Percentiles rank a stretch among this genome's conserved stretches.
Conservation (phyloP, 768 basidiomycete species). For the Dentipellis sp. region DNA sequence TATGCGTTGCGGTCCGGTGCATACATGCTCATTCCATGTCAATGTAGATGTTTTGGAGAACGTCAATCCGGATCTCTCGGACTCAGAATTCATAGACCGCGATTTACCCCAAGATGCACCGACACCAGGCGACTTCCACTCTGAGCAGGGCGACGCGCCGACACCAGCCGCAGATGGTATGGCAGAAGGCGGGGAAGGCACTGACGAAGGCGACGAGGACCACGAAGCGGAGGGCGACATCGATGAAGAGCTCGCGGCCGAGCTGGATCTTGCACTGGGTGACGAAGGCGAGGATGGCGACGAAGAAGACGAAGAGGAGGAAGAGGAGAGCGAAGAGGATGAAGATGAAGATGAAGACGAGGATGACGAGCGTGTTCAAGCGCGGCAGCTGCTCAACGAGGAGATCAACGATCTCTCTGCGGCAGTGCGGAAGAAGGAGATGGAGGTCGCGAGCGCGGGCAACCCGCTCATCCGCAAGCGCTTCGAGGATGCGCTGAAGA, state of each 20-base stretch:
- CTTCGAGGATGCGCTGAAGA: conserved; percentile 88
- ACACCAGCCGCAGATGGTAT: conserved; percentile 44
- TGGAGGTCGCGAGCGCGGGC: conserved; percentile 71
- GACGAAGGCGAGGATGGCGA: conserved; percentile 55
- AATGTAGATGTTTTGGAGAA: conserved; percentile 73
- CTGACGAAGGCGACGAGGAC: conserved; percentile 40
- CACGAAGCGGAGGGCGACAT: conserved; percentile 69
- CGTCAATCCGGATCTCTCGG: conserved; percentile 84
- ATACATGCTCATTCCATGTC: not conserved
- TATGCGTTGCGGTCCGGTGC: not conserved
- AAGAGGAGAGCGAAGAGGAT: conserved; percentile 47
- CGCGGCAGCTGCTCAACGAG: conserved; percentile 73
- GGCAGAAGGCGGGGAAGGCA: conserved; percentile 50
- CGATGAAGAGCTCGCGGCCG: conserved; percentile 82
- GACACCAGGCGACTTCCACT: conserved; percentile 52
- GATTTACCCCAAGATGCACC: conserved; percentile 52
- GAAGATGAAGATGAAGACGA: conserved; percentile 64
- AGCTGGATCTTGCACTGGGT: conserved; percentile 78
- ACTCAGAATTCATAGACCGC: conserved; percentile 76
- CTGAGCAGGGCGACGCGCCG: conserved; percentile 54
- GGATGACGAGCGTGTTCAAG: conserved; percentile 64
- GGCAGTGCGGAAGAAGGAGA: conserved; percentile 78
- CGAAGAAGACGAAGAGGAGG: conserved; percentile 58
- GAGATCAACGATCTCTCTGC: conserved; percentile 86
- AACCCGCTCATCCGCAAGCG: conserved; percentile 92